Percentiles rank a stretch among this genome's conserved stretches.
phyloP scores from a whole-genome alignment of 1,139 yeast species.

The Trichomonascaceae sp. region DNA sequence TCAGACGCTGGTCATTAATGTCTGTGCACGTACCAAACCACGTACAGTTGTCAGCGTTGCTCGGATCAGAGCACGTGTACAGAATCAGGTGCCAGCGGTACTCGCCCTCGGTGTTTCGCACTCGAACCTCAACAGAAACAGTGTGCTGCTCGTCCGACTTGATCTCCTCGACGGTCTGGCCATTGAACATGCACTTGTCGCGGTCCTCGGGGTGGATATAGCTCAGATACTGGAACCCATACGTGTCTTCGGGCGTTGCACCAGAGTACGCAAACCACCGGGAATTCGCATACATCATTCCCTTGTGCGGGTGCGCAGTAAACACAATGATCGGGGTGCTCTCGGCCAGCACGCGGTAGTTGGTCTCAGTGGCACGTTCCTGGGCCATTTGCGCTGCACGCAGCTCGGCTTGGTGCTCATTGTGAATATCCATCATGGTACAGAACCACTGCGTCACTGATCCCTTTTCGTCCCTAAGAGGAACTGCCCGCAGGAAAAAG shows the following conservation, averaged over 20 bases:
- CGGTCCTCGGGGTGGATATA: constrained; percentile 23
- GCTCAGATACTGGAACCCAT: constrained; percentile 21
- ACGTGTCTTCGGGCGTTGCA: constrained; percentile 16
- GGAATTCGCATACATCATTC: constrained; percentile 23
- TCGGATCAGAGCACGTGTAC: constrained; percentile 16
- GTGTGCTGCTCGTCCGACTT: constrained; percentile 6
- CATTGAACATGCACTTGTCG: constrained; percentile 11
- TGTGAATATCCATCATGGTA: constrained; percentile 26
- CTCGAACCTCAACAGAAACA: constrained; percentile 18
- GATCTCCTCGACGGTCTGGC: not conserved
- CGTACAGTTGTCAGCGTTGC: constrained; percentile 9
- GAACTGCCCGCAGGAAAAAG: constrained; percentile 23
- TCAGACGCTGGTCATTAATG: constrained; percentile 23
- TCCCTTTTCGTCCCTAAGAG: constrained; percentile 23
- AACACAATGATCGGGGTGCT: constrained; percentile 26
- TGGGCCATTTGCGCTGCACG: constrained; percentile 21
- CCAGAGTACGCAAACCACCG: constrained; percentile 26
- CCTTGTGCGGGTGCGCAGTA: constrained; percentile 19
- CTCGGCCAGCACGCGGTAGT: constrained; percentile 24
- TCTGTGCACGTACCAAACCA: constrained; percentile 28
- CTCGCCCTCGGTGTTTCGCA: constrained; percentile 16
- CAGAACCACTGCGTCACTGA: constrained; percentile 25
- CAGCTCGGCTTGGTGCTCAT: constrained; percentile 22
- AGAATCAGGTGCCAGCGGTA: constrained; percentile 23
- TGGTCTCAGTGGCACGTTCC: constrained; percentile 23